Conservation (phyloP, 2,329 filamentous ascomycete species). For the Diaporthe aspalathi region DNA sequence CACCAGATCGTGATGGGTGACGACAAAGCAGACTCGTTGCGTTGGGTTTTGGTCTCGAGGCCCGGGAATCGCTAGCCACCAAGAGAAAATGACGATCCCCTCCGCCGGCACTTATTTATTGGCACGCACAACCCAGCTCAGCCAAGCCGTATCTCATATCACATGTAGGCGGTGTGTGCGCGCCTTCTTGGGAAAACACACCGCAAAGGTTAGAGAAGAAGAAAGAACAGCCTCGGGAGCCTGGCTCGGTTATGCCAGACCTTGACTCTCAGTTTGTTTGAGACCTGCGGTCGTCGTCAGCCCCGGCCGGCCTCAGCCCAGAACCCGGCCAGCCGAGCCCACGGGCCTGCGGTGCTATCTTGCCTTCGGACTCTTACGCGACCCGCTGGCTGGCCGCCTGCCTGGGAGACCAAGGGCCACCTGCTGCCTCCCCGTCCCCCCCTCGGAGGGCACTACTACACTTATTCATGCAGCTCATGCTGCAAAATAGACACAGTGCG, state of each 20-base stretch:
- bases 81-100: background rate
- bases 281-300: background rate
- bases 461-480: no score
- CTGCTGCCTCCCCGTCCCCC: background rate
- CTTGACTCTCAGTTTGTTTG: background rate
- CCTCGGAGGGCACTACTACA: no score
- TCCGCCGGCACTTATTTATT: background rate
- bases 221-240: background rate
- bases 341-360: background rate
- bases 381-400: background rate
- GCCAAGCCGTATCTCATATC: background rate
- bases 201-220: no score
- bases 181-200: no score
- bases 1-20: background rate
- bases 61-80: background rate
- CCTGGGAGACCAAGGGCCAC: background rate
- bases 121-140: background rate
- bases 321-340: conserved; percentile 14
- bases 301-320: conserved; percentile 15
- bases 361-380: background rate
- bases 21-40: background rate
- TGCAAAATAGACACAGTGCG: no score
- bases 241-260: background rate
- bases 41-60: background rate
- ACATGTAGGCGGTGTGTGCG: conserved; percentile 6